Conservation (phyloP, 345 rosid species). For the Citrus mangshanensis region DNA sequence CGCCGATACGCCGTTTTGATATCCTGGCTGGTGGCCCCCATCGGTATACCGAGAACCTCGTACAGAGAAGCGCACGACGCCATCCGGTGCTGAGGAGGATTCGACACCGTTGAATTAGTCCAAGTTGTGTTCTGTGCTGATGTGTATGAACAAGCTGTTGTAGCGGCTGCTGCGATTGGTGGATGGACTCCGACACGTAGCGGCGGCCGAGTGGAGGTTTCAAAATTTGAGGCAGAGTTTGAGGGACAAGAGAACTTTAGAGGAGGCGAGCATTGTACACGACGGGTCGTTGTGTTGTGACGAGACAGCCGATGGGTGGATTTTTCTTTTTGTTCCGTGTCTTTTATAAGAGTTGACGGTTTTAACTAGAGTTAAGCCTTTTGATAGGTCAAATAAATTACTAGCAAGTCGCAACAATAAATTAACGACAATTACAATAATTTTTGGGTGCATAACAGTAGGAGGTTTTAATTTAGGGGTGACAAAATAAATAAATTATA, state of each 20-base stretch:
- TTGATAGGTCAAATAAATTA: too few relatives aligned
- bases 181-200: conserved; percentile 12
- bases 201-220: conserved; percentile 2
- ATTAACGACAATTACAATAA: too few relatives aligned
- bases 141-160: conserved; percentile 9
- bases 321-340: too few relatives aligned
- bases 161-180: conserved; percentile 10
- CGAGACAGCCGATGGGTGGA: not conserved
- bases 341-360: not conserved
- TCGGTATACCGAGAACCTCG: conserved; percentile 60
- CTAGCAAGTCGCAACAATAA: too few relatives aligned
- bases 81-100: conserved; percentile 19
- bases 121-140: conserved; percentile 14
- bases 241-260: conserved; percentile 14
- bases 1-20: conserved; percentile 82
- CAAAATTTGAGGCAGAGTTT: conserved; percentile 1
- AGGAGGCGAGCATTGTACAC: conserved; percentile 23
- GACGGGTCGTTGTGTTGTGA: not conserved
- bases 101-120: conserved; percentile 15
- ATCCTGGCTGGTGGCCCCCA: conserved; percentile 60
- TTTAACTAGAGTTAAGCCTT: not conserved
- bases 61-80: conserved; percentile 48
- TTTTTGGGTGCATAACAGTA: too few relatives aligned
- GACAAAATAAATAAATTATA: too few relatives aligned
- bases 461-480: too few relatives aligned